Conservation (phyloP, 352 stramenopile species). For the Peronosclerospora sorghi region DNA sequence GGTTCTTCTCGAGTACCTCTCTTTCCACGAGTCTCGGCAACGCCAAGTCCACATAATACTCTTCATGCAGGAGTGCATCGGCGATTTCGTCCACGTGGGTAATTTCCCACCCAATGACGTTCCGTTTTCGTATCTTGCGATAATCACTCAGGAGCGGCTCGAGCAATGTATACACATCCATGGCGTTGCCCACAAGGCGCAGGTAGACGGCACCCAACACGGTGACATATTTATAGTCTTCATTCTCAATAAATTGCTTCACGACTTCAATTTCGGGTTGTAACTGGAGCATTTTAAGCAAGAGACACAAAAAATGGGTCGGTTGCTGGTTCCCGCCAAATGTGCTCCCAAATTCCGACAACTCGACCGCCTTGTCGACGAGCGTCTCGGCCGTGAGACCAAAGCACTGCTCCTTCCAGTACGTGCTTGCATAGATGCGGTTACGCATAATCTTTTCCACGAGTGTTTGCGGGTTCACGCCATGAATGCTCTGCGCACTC, state of each 20-base stretch:
- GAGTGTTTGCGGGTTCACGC: constrained; percentile 95
- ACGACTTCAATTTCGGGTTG: constrained; percentile 94
- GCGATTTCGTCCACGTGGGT: constrained; percentile 94
- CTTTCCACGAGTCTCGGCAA: constrained; percentile 88
- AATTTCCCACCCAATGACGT: constrained; percentile 86
- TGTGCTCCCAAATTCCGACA: constrained; percentile 88
- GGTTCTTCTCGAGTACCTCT: constrained; percentile 73
- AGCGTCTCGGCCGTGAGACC: constrained; percentile 92
- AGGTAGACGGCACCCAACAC: constrained; percentile 95
- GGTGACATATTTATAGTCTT: constrained; percentile 98
- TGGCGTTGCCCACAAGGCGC: constrained; percentile 86
- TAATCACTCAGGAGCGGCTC: constrained; percentile 95
- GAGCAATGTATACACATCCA: constrained; percentile 89
- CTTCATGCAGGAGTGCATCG: constrained; percentile 87
- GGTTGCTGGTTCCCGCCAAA: constrained; percentile 93
- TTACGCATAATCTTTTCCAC: constrained; percentile 98
- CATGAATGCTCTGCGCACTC: constrained; percentile 86
- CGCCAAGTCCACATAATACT: constrained; percentile 90
- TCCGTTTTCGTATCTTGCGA: constrained; percentile 87
- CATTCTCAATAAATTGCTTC: constrained; percentile 90
- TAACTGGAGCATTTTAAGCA: constrained; percentile 98
- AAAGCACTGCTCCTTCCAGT: constrained; percentile 99
- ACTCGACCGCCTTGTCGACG: constrained; percentile 92
- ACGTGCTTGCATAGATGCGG: constrained; percentile 91
- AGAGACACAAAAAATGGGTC: constrained; percentile 94